Evolutionary conservation across 176 grass and related monocot genomes (phyloP).

Genomic region (Panicum miliaceum): DNA sequence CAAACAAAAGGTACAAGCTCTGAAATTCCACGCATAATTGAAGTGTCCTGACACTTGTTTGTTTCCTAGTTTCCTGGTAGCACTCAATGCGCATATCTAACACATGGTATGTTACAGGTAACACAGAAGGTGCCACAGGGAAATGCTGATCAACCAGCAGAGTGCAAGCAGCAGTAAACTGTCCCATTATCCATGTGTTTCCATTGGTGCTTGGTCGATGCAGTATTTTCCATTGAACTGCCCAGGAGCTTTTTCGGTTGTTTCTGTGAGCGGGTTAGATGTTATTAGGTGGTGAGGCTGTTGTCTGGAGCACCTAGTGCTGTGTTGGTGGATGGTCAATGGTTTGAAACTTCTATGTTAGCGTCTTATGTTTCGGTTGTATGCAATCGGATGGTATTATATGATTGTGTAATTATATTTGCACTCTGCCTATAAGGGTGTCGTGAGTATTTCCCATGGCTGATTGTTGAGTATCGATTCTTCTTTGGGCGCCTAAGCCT

Average conservation of each 20-base stretch:
- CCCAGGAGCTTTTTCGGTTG: background rate
- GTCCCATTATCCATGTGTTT: background rate
- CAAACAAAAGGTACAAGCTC: conserved; percentile 42
- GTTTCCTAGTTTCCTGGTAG: background rate
- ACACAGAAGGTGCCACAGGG: conserved; percentile 57
- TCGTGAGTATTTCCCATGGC: background rate
- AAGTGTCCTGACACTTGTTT: background rate
- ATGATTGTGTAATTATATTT: conserved; percentile 53
- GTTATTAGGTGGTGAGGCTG: background rate
- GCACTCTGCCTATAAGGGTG: background rate
- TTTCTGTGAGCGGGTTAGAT: conserved; percentile 7
- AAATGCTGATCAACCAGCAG: conserved; percentile 67
- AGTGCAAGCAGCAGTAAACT: conserved; percentile 94
- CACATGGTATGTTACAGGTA: conserved; percentile 27
- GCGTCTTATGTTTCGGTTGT: conserved; percentile 24
- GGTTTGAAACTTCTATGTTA: conserved; percentile 27
- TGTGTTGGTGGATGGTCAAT: conserved; percentile 30
- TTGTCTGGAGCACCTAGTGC: background rate
- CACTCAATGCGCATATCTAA: background rate
- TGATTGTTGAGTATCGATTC: background rate
- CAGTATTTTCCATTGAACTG: conserved; percentile 42
- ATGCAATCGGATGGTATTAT: conserved; percentile 37
- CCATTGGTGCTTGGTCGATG: conserved; percentile 1
- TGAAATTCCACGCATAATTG: background rate
- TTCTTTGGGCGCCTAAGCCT: background rate